Conservation (phyloP, 768 basidiomycete species). For the Amanita subjunquillea region DNA sequence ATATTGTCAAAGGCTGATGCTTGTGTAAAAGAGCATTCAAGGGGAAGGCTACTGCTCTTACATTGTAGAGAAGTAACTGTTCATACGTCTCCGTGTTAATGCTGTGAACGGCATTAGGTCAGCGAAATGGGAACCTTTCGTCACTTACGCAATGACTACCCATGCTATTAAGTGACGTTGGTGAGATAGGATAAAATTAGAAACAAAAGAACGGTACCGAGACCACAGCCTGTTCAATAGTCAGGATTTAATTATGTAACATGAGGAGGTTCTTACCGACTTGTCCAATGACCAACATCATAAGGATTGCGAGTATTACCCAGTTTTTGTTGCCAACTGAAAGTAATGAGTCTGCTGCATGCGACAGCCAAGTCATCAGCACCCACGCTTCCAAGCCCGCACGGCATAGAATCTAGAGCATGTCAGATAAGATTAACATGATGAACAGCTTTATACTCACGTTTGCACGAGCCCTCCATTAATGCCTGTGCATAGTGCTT, state of each 20-base stretch:
- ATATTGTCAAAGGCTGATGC: constrained; percentile 25
- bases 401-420: constrained; percentile 32
- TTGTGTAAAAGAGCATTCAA: not conserved
- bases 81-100: constrained; percentile 21
- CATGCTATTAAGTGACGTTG: constrained; percentile 19
- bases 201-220: constrained; percentile 15
- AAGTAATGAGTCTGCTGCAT: not conserved
- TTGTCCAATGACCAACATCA: constrained; percentile 21
- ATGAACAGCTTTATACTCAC: constrained; percentile 16
- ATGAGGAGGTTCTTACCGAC: constrained; percentile 14
- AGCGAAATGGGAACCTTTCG: not conserved
- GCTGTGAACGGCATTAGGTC: constrained; percentile 8
- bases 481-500: constrained; percentile 36
- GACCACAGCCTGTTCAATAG: constrained; percentile 18
- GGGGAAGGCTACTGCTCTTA: not conserved
- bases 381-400: constrained; percentile 38
- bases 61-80: constrained; percentile 24
- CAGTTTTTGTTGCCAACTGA: constrained; percentile 32
- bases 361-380: not conserved
- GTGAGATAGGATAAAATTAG: not conserved
- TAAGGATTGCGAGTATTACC: constrained; percentile 19
- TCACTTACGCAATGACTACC: constrained; percentile 29
- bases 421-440: not conserved
- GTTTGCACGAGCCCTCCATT: constrained; percentile 43
- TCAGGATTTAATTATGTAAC: not conserved